phyloP scores from a whole-genome alignment of 768 basidiomycete genomes.

The Neoboletus magnificus region DNA sequence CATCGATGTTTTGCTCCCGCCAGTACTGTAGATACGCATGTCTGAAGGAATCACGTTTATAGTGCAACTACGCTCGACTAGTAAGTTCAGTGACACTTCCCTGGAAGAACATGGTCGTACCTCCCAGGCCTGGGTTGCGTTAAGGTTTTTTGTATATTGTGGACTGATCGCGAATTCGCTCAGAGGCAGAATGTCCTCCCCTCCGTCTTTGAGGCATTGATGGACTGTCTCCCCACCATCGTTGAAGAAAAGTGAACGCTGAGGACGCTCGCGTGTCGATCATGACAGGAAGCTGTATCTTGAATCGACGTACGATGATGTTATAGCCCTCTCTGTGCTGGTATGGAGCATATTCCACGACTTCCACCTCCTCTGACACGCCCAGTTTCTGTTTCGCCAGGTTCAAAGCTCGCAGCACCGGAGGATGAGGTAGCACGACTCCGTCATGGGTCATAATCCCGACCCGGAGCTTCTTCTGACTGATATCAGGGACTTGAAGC shows the following conservation, averaged over 20 bases:
- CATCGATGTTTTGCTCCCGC: slow-evolving; percentile 39
- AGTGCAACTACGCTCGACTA: slow-evolving; percentile 21
- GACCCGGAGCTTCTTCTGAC: slow-evolving; percentile 27
- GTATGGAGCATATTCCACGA: slow-evolving; percentile 36
- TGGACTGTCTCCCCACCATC: slow-evolving; percentile 35
- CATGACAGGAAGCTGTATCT: no score
- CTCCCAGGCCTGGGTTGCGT: slow-evolving; percentile 28
- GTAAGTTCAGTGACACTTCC: neutral
- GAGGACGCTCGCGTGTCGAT: neutral
- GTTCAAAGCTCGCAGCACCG: slow-evolving; percentile 39
- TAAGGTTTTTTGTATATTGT: slow-evolving; percentile 23
- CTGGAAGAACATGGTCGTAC: slow-evolving; percentile 10
- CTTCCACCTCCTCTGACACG: slow-evolving; percentile 32
- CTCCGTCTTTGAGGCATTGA: slow-evolving; percentile 22
- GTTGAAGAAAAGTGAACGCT: slow-evolving; percentile 38
- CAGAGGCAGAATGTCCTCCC: slow-evolving; percentile 36
- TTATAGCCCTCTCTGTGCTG: slow-evolving; percentile 33
- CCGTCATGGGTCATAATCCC: slow-evolving; percentile 35
- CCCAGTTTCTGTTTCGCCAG: slow-evolving; percentile 35
- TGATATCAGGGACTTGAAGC: slow-evolving; percentile 21
- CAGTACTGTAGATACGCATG: slow-evolving; percentile 36
- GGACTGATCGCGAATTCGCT: slow-evolving; percentile 36
- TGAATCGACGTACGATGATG: slow-evolving; percentile 27
- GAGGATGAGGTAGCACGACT: slow-evolving; percentile 39
- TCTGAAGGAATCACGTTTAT: slow-evolving; percentile 35